A percentile compares a stretch with the other conserved stretches of the same genome.
Conservation (phyloP, 257 asterid species). For the Solanum bulbocastanum region DNA sequence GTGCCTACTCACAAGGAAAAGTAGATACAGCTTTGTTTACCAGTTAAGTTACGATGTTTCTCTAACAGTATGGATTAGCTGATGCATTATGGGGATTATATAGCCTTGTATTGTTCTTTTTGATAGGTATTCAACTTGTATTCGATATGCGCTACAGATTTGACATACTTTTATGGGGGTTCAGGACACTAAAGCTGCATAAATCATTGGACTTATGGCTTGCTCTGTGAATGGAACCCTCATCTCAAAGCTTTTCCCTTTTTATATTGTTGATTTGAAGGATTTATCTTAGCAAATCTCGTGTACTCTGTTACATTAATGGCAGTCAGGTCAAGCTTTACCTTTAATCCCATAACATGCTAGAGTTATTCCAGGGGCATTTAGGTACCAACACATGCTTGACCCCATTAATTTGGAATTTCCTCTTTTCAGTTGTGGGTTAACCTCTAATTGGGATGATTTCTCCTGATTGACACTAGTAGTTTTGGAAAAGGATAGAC, state of each 20-base stretch:
- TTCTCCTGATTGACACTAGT: not conserved
- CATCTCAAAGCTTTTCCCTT: not conserved
- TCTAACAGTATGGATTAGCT: not conserved
- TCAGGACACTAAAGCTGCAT: not conserved
- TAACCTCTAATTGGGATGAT: not conserved
- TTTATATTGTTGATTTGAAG: not conserved
- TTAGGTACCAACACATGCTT: not conserved
- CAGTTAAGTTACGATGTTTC: not conserved
- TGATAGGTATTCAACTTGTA: not conserved
- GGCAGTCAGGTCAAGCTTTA: not conserved
- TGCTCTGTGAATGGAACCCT: not conserved
- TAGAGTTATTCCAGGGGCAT: not conserved
- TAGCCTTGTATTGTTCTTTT: not conserved
- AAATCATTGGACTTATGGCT: not conserved
- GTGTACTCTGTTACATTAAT: not conserved
- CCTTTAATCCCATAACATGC: not conserved
- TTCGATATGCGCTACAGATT: not conserved
- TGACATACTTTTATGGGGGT: not conserved
- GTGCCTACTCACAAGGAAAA: not conserved
- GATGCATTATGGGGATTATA: not conserved
- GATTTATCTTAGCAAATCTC: not conserved
- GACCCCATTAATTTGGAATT: not conserved
- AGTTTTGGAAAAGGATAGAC: not conserved
- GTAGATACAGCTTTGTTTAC: not conserved
- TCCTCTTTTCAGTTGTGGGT: not conserved